Evolutionary conservation across 208 protist genomes (phyloP).

Genomic region (Leishmania turanica): DNA sequence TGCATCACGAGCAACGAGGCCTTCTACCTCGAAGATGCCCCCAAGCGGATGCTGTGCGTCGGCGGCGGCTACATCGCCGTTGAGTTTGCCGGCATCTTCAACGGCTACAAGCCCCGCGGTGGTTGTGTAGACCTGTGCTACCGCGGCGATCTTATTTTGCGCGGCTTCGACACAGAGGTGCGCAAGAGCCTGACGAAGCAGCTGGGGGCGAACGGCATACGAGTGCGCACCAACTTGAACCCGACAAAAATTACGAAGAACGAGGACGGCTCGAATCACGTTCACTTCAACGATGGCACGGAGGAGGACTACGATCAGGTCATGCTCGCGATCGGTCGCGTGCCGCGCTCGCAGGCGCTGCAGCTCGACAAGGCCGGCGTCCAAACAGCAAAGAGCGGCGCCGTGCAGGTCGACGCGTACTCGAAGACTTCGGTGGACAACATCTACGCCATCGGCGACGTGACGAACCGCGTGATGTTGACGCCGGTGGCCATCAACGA

Average conservation of each 20-base stretch:
- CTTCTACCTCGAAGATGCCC: constrained; percentile 85
- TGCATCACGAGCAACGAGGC: constrained; percentile 93
- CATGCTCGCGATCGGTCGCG: constrained; percentile 96
- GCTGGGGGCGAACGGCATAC: constrained; percentile 81
- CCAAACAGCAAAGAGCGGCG: constrained; percentile 75
- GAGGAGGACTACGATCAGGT: constrained; percentile 92
- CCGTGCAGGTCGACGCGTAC: constrained; percentile 91
- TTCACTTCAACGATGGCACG: constrained; percentile 83
- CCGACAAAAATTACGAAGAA: constrained; percentile 78
- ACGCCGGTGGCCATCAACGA: constrained; percentile 94
- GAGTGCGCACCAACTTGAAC: constrained; percentile 77
- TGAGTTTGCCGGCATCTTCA: constrained; percentile 93
- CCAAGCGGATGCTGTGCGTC: constrained; percentile 80
- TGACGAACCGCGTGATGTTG: constrained; percentile 90
- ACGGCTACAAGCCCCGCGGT: constrained; percentile 76
- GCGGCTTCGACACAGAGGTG: constrained; percentile 86
- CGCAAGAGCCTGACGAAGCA: constrained; percentile 81
- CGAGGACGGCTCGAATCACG: constrained; percentile 65
- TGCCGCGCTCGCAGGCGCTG: constrained; percentile 90
- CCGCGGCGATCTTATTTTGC: constrained; percentile 78
- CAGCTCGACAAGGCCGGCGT: constrained; percentile 94
- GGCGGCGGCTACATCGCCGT: constrained; percentile 92
- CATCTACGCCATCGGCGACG: constrained; percentile 99
- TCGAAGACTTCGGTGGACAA: constrained; percentile 94
- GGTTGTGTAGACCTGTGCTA: constrained; percentile 83